Conservation (phyloP, 805 yeast species). For the Ogataea trehaloabstinens region DNA sequence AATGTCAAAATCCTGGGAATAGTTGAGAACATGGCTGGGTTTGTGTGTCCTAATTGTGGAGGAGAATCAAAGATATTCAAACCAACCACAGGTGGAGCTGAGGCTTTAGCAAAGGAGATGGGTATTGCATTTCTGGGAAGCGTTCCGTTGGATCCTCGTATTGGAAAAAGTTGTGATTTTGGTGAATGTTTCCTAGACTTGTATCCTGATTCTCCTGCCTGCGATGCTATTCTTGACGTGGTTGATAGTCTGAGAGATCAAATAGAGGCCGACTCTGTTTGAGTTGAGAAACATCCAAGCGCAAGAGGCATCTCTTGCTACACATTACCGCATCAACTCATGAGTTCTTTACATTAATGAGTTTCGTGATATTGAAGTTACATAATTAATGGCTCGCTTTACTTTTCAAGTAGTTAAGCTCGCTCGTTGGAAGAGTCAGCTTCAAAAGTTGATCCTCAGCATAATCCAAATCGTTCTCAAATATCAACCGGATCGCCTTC, state of each 20-base stretch:
- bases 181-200: constrained; percentile 83
- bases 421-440: constrained; percentile 47
- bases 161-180: constrained; percentile 81
- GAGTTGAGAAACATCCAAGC: too few species aligned
- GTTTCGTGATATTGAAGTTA: too few species aligned
- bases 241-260: constrained; percentile 65
- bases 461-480: constrained; percentile 29
- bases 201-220: constrained; percentile 91
- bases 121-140: constrained; percentile 79
- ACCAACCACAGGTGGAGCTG: constrained; percentile 97
- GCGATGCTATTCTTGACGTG: constrained; percentile 79
- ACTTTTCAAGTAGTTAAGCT: constrained; percentile 35
- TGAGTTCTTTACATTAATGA: too few species aligned
- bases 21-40: constrained; percentile 98
- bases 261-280: too few species aligned
- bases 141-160: constrained; percentile 94
- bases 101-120: constrained; percentile 75
- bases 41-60: constrained; percentile 93
- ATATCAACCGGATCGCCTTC: constrained; percentile 41
- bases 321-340: background rate
- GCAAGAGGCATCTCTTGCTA: background rate
- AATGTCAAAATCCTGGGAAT: constrained; percentile 81
- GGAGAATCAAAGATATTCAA: constrained; percentile 88
- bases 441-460: constrained; percentile 34
- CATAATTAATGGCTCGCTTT: constrained; percentile 11